phyloP scores from a whole-genome alignment of 2,329 filamentous ascomycete genomes.

The Metarhizium album region DNA sequence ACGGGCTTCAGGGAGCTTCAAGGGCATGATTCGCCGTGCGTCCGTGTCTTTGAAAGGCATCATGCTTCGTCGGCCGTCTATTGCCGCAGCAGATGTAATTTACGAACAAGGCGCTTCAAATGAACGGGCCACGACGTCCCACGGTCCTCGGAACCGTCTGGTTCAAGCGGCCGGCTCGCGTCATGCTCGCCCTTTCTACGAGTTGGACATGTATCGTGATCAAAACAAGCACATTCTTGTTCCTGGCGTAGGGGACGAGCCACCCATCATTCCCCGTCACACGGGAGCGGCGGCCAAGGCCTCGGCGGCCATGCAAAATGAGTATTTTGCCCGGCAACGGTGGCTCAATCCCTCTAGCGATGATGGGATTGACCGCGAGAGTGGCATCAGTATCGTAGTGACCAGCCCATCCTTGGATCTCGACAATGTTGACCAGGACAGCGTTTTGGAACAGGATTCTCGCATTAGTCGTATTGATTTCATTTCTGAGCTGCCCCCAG shows the following conservation, averaged over 20 bases:
- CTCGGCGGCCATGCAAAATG: slow-evolving; percentile 48
- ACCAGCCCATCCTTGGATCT: slow-evolving; percentile 30
- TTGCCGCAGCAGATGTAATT: slow-evolving; percentile 21
- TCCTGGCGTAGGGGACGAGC: slow-evolving; percentile 40
- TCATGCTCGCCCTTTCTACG: slow-evolving; percentile 34
- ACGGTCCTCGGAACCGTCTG: slow-evolving; percentile 40
- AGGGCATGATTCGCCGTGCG: slow-evolving; percentile 42
- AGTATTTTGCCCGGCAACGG: slow-evolving; percentile 30
- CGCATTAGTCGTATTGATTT: slow-evolving; percentile 48
- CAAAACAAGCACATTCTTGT: slow-evolving; percentile 25
- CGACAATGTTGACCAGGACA: slow-evolving; percentile 24
- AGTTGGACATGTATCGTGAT: slow-evolving; percentile 24
- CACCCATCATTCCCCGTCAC: slow-evolving; percentile 49
- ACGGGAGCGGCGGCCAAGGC: slow-evolving; percentile 52
- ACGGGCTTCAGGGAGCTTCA: slow-evolving; percentile 26
- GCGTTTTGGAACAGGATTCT: slow-evolving; percentile 21
- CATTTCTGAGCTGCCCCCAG: slow-evolving; percentile 40
- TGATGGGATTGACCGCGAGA: slow-evolving; percentile 47
- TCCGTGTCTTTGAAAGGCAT: slow-evolving; percentile 44
- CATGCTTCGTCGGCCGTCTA: slow-evolving; percentile 36
- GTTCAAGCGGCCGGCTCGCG: slow-evolving; percentile 41
- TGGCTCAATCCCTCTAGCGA: slow-evolving; percentile 32
- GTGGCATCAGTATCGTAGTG: slow-evolving; percentile 51
- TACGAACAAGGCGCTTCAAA: slow-evolving; percentile 16
- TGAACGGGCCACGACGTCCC: slow-evolving; percentile 33